Evolutionary conservation across 306 rosid genomes (phyloP).

Genomic region (Malus sylvestris): DNA sequence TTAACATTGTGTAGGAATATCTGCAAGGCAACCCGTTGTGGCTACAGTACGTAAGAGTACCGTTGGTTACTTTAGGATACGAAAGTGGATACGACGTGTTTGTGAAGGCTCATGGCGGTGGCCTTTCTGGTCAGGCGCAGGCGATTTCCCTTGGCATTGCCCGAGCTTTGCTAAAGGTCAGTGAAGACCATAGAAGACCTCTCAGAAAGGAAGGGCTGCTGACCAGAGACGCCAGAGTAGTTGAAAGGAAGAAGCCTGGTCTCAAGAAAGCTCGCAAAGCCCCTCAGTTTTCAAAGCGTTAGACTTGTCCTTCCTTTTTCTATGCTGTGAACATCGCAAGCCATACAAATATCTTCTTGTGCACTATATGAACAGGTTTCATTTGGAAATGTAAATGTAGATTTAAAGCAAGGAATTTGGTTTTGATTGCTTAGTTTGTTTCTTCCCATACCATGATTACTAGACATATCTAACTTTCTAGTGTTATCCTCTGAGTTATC

Average conservation of each 20-base stretch:
- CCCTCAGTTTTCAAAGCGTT: slow-evolving; percentile 95
- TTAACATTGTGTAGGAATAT: slow-evolving; percentile 51
- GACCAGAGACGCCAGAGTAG: slow-evolving; percentile 90
- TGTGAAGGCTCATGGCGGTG: slow-evolving; percentile 90
- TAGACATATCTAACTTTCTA: no score
- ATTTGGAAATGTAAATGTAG: background rate
- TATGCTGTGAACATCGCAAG: background rate
- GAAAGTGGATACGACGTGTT: slow-evolving; percentile 81
- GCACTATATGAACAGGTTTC: background rate
- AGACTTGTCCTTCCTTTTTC: slow-evolving; percentile 2
- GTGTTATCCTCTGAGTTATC: no score
- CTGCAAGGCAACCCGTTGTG: slow-evolving; percentile 94
- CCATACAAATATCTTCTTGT: background rate
- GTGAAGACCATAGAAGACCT: slow-evolving; percentile 72
- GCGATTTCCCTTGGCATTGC: slow-evolving; percentile 94
- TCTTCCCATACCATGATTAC: no score
- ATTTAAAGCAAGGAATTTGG: background rate
- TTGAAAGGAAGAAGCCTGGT: slow-evolving; percentile 96
- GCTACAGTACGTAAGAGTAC: slow-evolving; percentile 78
- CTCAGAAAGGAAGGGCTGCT: slow-evolving; percentile 80
- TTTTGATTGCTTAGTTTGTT: background rate
- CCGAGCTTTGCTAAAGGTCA: slow-evolving; percentile 85
- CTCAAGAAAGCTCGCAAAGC: slow-evolving; percentile 98
- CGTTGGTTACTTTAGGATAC: slow-evolving; percentile 70
- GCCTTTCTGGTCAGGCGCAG: slow-evolving; percentile 96